Evolutionary conservation across 2,329 filamentous ascomycete species (phyloP).

Genomic region (Cryphonectria radicalis): DNA sequence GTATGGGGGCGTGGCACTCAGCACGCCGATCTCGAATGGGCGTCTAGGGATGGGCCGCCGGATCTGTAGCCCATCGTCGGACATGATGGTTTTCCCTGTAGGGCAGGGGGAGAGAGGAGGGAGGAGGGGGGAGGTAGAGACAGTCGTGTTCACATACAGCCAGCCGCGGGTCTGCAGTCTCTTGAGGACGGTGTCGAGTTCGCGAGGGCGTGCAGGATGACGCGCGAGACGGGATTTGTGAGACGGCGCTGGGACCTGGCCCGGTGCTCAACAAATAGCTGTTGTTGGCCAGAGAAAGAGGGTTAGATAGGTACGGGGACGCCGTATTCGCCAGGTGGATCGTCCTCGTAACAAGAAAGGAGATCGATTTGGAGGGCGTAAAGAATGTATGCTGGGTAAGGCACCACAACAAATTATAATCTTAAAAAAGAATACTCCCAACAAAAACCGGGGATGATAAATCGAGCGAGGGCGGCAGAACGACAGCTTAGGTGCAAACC

Average conservation of each 20-base stretch:
- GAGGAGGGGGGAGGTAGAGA: neutral
- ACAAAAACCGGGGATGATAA: neutral
- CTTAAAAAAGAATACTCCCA: neutral
- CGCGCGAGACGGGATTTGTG: neutral
- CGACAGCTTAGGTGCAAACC: neutral
- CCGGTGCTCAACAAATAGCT: neutral
- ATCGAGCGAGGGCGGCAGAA: neutral
- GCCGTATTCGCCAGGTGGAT: neutral
- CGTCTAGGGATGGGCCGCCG: constrained; percentile 73
- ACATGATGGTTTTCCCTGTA: constrained; percentile 37
- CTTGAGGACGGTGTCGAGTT: neutral
- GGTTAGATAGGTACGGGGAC: neutral
- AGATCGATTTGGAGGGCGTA: neutral
- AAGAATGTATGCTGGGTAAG: neutral
- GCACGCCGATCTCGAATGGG: constrained; percentile 65
- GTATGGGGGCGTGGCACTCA: constrained; percentile 49
- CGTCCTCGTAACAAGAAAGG: neutral
- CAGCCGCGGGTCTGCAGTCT: constrained; percentile 1
- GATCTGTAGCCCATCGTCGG: constrained; percentile 56
- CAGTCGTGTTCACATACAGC: constrained; percentile 17
- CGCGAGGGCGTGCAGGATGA: neutral
- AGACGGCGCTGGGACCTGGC: neutral
- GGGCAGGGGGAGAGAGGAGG: neutral
- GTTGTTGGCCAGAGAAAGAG: neutral
- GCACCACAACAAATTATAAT: neutral